Base-by-base conservation (phyloP, 2,329 filamentous ascomycete genomes). In the Mycogone perniciosa region DNA sequence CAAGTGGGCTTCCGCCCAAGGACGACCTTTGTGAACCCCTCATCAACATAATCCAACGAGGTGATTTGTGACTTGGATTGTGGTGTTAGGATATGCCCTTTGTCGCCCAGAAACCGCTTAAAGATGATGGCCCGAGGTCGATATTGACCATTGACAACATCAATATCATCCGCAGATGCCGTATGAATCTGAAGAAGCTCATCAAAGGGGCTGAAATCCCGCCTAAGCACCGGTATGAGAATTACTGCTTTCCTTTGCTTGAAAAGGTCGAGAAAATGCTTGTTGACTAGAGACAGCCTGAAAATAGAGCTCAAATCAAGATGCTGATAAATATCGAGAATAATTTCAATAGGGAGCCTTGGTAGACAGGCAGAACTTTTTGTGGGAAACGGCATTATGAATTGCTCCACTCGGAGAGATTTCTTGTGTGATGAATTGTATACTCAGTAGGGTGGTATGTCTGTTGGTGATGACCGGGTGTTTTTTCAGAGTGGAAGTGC, bases 151-250 rank as follows among this genome's bases (percentile, higher is more conserved):
- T 62, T 63, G 1, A 60, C 57, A 4, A 56, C 53, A 8, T 58
- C 48, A 8, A 72, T 54, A 48, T 76, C 72, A 3, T 62, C 62
- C 7, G 62, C 58, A 3, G 69, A 67, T 20, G 74, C 71, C 8
- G 71, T 76, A 49, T 74, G 70, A 13, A 76, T 59, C 51, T 74
- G 72, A 13, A 80, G 64, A 8, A 81, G 64, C 11, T 70, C 69
- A 13, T 73, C 67, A 33, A 77, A 65, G 1, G 67, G 77, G 54
- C 64, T 69, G 51, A 71, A 73, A 27, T 76, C 72, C 6, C 62
- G 62, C 42, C 61, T 56, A 5, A 79, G 61, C 35, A 76, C 66
- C 4, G 65, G 66, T 9, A 74, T 59, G 43, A 80, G 56, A 26
- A 80, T 71, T 1, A 62, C 59, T 1, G 65, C 56, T 59, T 71